Conservation (phyloP, 148 eudicot species). For the Rhododendron ovatum region DNA sequence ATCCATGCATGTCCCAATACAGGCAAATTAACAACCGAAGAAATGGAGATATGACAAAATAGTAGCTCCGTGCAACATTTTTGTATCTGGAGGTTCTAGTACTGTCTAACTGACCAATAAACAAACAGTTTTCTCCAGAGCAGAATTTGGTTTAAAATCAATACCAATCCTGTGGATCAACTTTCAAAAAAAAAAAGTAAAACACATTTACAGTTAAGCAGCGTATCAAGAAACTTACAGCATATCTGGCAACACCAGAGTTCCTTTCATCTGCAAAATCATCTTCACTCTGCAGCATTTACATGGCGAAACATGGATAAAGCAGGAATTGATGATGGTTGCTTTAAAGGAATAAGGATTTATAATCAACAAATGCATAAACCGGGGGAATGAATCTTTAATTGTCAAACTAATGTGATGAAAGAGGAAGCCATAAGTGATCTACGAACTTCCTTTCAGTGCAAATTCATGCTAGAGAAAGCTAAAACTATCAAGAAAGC, state of each 20-base stretch:
- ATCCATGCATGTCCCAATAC: background rate
- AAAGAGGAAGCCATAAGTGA: background rate
- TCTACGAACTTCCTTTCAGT: conserved; percentile 30
- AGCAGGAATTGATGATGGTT: background rate
- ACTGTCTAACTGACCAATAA: background rate
- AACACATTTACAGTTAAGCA: conserved; percentile 12
- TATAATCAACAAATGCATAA: background rate
- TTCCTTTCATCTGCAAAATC: conserved; percentile 41
- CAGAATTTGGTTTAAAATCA: background rate
- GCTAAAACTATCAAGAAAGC: background rate
- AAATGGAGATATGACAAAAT: background rate
- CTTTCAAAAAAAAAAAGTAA: background rate
- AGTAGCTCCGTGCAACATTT: conserved; percentile 2
- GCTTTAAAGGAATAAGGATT: background rate
- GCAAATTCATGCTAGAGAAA: conserved; percentile 3
- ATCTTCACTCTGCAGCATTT: conserved; percentile 38
- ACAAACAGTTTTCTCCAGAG: background rate
- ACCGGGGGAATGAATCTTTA: background rate
- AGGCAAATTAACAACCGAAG: background rate
- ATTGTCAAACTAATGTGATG: background rate
- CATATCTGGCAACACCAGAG: conserved; percentile 60
- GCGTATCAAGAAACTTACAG: conserved; percentile 52
- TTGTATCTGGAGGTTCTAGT: background rate
- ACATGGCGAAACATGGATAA: background rate
- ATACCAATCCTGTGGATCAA: background rate